Evolutionary conservation across 1,139 yeast genomes (phyloP).

Genomic region (Debaryomyces subglobosus): DNA sequence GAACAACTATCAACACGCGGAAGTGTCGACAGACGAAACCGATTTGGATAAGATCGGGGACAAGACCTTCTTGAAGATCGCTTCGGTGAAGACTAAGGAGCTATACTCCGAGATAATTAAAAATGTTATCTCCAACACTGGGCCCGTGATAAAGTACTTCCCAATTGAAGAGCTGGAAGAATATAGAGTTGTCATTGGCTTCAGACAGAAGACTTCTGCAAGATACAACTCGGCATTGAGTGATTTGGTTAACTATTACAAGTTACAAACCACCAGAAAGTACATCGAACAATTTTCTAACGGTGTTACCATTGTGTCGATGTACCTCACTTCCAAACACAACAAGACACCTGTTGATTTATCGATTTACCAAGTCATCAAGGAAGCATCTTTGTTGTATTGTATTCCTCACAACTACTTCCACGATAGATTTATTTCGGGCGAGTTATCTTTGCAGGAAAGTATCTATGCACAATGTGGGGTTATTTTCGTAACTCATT

Average conservation of each 20-base stretch:
- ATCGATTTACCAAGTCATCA: constrained; percentile 86
- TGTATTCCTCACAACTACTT: constrained; percentile 89
- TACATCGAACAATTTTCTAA: constrained; percentile 93
- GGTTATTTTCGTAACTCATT: constrained; percentile 89
- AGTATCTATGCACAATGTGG: constrained; percentile 94
- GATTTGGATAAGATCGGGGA: constrained; percentile 68
- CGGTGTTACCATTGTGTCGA: constrained; percentile 83
- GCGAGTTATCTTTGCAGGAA: constrained; percentile 89
- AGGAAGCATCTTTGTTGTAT: constrained; percentile 90
- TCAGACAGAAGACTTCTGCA: constrained; percentile 80
- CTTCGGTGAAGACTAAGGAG: constrained; percentile 76
- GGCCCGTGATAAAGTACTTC: constrained; percentile 90
- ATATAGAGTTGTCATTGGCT: constrained; percentile 87
- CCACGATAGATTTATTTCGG: constrained; percentile 70
- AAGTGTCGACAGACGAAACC: constrained; percentile 40
- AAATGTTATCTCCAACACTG: constrained; percentile 74
- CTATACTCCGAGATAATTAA: constrained; percentile 74
- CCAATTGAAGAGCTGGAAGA: constrained; percentile 79
- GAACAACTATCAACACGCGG: constrained; percentile 56
- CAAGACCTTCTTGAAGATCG: constrained; percentile 74
- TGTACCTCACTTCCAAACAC: constrained; percentile 71
- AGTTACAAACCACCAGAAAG: constrained; percentile 81
- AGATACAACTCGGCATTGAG: constrained; percentile 88
- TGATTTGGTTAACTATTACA: constrained; percentile 87
- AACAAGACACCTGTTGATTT: constrained; percentile 57